Conservation (phyloP, 1,284 basidiomycete species). For the Hemileia vastatrix region DNA sequence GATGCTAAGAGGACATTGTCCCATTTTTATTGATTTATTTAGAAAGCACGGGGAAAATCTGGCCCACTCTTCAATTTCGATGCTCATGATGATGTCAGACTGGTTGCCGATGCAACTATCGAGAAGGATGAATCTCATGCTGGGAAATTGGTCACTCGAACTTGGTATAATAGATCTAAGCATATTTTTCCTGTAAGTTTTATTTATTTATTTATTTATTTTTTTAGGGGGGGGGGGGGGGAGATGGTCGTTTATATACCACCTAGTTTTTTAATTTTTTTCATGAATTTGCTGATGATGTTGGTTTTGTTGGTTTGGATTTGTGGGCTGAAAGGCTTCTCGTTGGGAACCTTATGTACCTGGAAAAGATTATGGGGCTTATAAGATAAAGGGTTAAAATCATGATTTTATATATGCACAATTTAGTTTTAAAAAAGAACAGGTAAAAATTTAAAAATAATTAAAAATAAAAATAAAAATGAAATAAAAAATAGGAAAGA, state of each 20-base stretch:
- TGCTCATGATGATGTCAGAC: conserved; percentile 92
- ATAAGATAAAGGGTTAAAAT: conserved; percentile 23
- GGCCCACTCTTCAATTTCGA: conserved; percentile 98
- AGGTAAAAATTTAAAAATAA: too few species aligned
- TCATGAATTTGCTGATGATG: too few species aligned
- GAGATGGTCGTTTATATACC: too few species aligned
- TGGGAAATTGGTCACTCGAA: conserved; percentile 93
- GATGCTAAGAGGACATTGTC: background rate
- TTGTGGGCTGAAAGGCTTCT: conserved; percentile 16
- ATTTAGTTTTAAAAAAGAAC: too few species aligned
- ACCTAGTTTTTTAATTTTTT: background rate
- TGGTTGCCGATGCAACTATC: conserved; percentile 86
- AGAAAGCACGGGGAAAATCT: conserved; percentile 95
- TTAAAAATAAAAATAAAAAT: too few species aligned
- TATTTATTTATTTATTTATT: too few species aligned
- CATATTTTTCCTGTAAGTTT: conserved; percentile 83
- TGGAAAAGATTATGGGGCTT: conserved; percentile 23
- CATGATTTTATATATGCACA: too few species aligned
- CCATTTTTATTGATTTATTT: conserved; percentile 40
- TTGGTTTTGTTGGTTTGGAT: background rate
- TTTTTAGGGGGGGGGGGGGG: too few species aligned
- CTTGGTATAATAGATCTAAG: conserved; percentile 91
- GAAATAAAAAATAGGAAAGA: too few species aligned
- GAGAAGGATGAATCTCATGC: conserved; percentile 99
- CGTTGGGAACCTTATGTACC: conserved; percentile 24